Base-by-base conservation (phyloP, 176 grass and related monocot genomes). In the Bonia amplexicaulis region DNA sequence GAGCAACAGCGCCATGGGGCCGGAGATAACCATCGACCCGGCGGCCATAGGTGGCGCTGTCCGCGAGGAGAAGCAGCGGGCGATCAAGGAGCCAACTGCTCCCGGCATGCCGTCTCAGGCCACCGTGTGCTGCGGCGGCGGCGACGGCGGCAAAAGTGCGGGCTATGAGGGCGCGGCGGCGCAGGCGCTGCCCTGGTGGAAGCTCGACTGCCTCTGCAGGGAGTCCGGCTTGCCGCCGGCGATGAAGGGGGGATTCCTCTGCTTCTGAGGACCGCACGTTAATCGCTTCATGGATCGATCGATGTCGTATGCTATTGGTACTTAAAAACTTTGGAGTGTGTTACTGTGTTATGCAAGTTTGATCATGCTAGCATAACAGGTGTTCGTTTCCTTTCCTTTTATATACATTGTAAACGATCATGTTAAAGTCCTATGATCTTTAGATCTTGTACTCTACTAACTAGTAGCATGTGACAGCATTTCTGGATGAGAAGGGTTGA, bases 191-290 rank as follows among this genome's bases (percentile, higher is more conserved):
- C 88, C 84, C 2, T 84, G 77, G 78, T 90, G 88, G 88, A 90
- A 90, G 70, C 78, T 90, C 40, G 59, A 86, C n/a, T 86, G 77
- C 71, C 64, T 90, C 48, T 90, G 84, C 42, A 49, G 71, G 0
- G 84, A 90, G 26, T 63, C 59, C 44, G 53, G 53, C n/a, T 29
- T 27, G 15, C 44, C 84, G n/a, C 64, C 72, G 12, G 41, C 22
- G 62, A 73, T 90, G 49, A 82, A 51, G 8, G 84, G 72, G 52
- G 75, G 63, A 42, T 82, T 82, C 53, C 35, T 66, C 1, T 90
- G 83, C 78, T 90, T 86, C 76, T 90, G 66, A 77, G 3, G 7
- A 54, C 16, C 52, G 6, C 52, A 54, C 52, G 6, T 19, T 47
- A 12, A 47, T 47, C 41, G 46, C 12, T 47, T 47, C 46, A 47